Evolutionary conservation across 345 rosid genomes (phyloP), one percentile per base, ranked within the genome.

Genomic region (Eucalyptus guilfoylei): DNA sequence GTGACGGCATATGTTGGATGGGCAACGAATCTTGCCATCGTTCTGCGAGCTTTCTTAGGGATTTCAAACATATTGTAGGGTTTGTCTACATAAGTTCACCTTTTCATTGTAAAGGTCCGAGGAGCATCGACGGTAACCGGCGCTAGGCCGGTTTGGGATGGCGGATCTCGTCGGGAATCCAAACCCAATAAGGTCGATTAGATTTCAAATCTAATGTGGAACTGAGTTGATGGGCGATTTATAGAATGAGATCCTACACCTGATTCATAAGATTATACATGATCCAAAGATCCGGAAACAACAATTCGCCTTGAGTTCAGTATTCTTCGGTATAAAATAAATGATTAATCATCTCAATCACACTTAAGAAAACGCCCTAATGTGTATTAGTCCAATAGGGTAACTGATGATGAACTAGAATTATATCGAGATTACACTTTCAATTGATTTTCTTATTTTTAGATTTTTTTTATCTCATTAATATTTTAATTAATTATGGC

Each of bases 201-300:
- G 0, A n/a, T 14, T n/a, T 64, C 76, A 64, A n/a, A 64, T 64
- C 72, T 30, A 64, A n/a, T 1, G 1, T 11, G 6, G 16, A 64
- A 64, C 9, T 14, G 37, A 64, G 72, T 64, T n/a, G 37, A n/a
- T n/a, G 37, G 19, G 37, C 37, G 10, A 64, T 64, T 9, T 5
- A 30, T 64, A 7, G 7, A 26, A 60, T 11, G 15, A 28, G 15
- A 26, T 64, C 72, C 72, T 64, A 7, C 37, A 14, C 37, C 11
- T 2, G 9, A n/a, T 15, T 64, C 37, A n/a, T n/a, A n/a, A 64
- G 72, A 64, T 64, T 64, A 64, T 30, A 64, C 37, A 9, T 13
- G 40, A 64, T 64, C 76, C 11, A n/a, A 0, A 64, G 32, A n/a
- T 14, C 37, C 0, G 1, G 10, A 30, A n/a, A 64, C 76, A 64